A percentile compares a stretch with the other conserved stretches of the same genome.
Evolutionary conservation across 2,329 filamentous ascomycete genomes (phyloP).

Genomic region (Graphiopsis chlorocephala): DNA sequence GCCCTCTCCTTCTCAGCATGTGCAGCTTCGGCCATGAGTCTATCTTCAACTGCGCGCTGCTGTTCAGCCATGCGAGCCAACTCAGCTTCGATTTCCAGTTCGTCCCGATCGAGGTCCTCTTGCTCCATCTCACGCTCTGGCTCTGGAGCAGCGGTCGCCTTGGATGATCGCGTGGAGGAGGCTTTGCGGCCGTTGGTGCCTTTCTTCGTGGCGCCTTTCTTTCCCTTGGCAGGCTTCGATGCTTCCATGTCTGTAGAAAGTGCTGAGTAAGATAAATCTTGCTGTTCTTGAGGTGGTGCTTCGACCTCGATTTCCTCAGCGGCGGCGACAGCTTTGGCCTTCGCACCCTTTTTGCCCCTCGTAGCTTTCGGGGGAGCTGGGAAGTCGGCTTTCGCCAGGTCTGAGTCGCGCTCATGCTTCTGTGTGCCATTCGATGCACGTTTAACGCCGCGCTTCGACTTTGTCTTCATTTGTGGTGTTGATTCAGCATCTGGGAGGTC

Average conservation of each 20-base stretch:
- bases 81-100: constrained; percentile 34
- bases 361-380: constrained; percentile 18
- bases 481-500: constrained; percentile 26
- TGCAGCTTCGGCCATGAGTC: constrained; percentile 49
- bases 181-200: constrained; percentile 28
- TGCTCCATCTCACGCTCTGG: constrained; percentile 21
- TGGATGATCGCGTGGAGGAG: constrained; percentile 27
- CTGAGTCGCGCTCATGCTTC: constrained; percentile 28
- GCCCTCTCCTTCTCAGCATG: constrained; percentile 22
- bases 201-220: constrained; percentile 26
- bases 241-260: constrained; percentile 10
- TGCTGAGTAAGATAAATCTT: not conserved
- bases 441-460: constrained; percentile 35
- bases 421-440: constrained; percentile 38
- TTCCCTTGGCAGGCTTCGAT: constrained; percentile 24
- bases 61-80: constrained; percentile 31
- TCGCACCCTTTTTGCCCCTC: constrained; percentile 29
- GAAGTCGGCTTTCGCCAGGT: constrained; percentile 25
- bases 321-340: not conserved
- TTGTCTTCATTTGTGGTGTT: constrained; percentile 22
- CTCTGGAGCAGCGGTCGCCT: constrained; percentile 22
- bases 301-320: not conserved
- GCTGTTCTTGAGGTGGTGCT: not conserved
- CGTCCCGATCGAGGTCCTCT: constrained; percentile 26
- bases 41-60: constrained; percentile 18